A percentile compares a stretch with the other conserved stretches of the same genome.
Conservation (phyloP, 176 grass and related monocot genomes). For the Metroxylon sagu region DNA sequence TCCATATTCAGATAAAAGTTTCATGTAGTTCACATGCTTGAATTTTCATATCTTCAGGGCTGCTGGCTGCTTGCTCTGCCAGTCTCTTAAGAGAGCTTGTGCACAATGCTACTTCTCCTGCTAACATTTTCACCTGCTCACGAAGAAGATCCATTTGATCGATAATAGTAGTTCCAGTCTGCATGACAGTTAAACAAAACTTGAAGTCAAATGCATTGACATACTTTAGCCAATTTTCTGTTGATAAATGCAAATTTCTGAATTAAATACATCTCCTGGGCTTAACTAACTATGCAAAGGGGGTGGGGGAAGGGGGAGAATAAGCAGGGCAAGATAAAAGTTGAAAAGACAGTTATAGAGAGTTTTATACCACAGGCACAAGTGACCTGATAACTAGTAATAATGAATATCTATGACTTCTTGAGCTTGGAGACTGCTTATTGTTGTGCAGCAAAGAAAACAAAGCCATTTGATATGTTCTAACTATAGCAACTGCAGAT, state of each 20-base stretch:
- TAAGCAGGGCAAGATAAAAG: constrained; percentile 5
- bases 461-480: no score
- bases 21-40: constrained; percentile 13
- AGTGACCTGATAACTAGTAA: no score
- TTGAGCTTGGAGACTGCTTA: no score
- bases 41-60: constrained; percentile 62
- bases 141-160: constrained; percentile 99
- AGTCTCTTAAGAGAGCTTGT: constrained; percentile 93
- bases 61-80: constrained; percentile 55
- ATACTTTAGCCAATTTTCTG: no score
- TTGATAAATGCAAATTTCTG: no score
- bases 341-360: no score
- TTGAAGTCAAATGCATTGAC: background rate
- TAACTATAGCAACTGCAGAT: no score
- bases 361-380: no score
- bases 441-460: no score
- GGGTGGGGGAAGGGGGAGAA: constrained; percentile 8
- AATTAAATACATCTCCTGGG: no score
- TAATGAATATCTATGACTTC: no score
- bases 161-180: constrained; percentile 87
- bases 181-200: constrained; percentile 21
- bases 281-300: background rate
- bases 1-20: constrained; percentile 15
- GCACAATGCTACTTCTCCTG: constrained; percentile 85
- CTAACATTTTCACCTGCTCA: constrained; percentile 93